Evolutionary conservation across 1,284 basidiomycete species (phyloP), one percentile per base, ranked within the genome.

Genomic region (Rugosomyces carneus): DNA sequence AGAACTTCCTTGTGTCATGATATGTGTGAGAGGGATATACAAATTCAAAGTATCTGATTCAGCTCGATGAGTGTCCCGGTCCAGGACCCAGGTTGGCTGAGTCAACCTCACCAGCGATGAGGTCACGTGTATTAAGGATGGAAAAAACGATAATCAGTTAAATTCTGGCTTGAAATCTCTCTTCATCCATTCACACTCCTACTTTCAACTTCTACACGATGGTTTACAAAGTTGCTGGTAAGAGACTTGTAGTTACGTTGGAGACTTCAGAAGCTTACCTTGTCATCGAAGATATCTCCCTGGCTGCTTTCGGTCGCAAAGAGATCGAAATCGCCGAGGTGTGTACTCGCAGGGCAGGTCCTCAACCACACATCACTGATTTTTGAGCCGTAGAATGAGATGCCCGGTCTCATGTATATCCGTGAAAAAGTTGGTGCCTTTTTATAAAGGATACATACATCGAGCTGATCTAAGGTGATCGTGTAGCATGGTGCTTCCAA

Each of bases 251-350:
- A 35, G 26, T 21, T 26, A 21, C 26, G 18, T 16, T 7, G 38
- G 8, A 13, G 5, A 2, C 29, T 9, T 27, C 34, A 16, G 2
- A 29, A 26, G 37, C 37, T 48, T 20, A 44, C 15, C 13, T 4
- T 19, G 21, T 31, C 27, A 19, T 29, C 10, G 13, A 65, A 87
- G 93, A 97, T 66, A 76, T 96, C 66, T 97, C 93, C 64, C 89
- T 97, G 65, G 94, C 93, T 65, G 89, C 92, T 53, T 94, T 92
- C 67, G 91, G 93, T 71, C 92, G 94, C 73, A 96, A 97, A 78
- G 94, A 97, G 76, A 90, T 98, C 62, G 87, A 95, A 76, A 93
- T 98, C 69, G 93, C 94, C 56, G 93, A 97, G 80, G 87, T 87
- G 23, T 54, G 38, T 47, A 53, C 46, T 45, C 48, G 45, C 53